Conservation (phyloP, 2,329 filamentous ascomycete species). For the Mycosphaerella arachidis region DNA sequence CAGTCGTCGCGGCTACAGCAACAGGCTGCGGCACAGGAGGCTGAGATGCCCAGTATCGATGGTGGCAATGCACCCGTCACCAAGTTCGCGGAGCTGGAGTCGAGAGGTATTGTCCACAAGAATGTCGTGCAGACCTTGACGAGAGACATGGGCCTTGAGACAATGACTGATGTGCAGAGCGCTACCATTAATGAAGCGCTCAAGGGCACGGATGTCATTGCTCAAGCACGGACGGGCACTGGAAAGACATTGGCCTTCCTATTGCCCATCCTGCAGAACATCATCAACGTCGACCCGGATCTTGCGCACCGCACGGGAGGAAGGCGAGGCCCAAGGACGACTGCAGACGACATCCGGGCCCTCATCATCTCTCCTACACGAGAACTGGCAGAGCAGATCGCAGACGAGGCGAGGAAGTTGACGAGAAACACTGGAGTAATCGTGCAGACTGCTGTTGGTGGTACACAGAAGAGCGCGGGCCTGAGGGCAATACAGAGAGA, state of each 20-base stretch:
- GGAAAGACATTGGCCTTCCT: constrained; percentile 96
- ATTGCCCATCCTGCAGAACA: constrained; percentile 75
- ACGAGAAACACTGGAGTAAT: constrained; percentile 61
- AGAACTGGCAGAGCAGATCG: constrained; percentile 62
- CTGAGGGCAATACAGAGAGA: constrained; percentile 63
- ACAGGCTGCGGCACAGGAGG: constrained; percentile 22
- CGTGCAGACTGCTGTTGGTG: constrained; percentile 80
- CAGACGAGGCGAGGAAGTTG: constrained; percentile 67
- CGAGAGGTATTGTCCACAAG: constrained; percentile 53
- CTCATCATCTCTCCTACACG: constrained; percentile 60
- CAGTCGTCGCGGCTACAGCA: constrained; percentile 37
- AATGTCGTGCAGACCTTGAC: constrained; percentile 66
- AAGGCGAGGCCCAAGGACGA: constrained; percentile 49
- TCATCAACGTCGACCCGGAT: constrained; percentile 60
- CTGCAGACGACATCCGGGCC: constrained; percentile 52
- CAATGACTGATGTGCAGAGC: constrained; percentile 89
- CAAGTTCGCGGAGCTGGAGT: constrained; percentile 42
- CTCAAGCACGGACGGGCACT: constrained; percentile 93
- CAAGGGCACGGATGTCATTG: constrained; percentile 75
- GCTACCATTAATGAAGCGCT: constrained; percentile 77
- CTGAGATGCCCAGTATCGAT: constrained; percentile 18
- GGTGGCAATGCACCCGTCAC: constrained; percentile 32
- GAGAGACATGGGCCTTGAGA: constrained; percentile 66
- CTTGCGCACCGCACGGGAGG: constrained; percentile 49
- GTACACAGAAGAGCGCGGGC: constrained; percentile 70